These are phyloP conservation scores for Diplodia scrobiculata DNA, from an alignment of 2,329 filamentous ascomycete genomes.

Conservation along the genomic window DNA sequence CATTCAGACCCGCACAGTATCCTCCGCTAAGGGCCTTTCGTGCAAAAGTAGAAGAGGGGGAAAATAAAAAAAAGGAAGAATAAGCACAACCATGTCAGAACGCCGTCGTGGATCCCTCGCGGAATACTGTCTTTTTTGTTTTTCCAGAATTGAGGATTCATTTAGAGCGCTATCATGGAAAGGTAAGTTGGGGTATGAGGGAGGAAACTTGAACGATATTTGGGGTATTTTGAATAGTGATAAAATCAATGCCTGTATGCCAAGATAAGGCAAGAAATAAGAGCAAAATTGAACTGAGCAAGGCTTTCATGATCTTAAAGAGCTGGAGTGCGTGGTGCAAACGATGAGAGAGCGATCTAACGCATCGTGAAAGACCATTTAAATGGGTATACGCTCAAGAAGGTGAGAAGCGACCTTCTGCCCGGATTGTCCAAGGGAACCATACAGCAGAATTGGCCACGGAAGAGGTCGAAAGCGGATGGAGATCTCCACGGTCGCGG, in stretches of 20 bases:
- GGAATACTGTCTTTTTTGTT: neutral
- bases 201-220: slow-evolving; percentile 52
- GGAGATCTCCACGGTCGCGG: neutral
- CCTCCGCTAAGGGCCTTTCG: neutral
- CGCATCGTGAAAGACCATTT: neutral
- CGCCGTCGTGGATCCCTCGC: neutral
- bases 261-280: neutral
- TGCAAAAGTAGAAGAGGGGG: neutral
- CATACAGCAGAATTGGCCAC: slow-evolving; percentile 6
- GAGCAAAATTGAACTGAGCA: neutral
- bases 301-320: neutral
- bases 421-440: slow-evolving; percentile 14
- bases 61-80: neutral
- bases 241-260: neutral
- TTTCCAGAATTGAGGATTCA: neutral
- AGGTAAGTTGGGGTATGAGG: neutral
- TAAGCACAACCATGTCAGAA: neutral
- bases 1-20: neutral
- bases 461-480: neutral
- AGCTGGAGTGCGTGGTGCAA: neutral
- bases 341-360: neutral
- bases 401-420: neutral
- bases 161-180: neutral
- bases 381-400: neutral
- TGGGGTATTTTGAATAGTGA: slow-evolving; percentile 40